Percentiles rank a stretch among this genome's conserved stretches.
Evolutionary conservation across 1,284 basidiomycete species (phyloP).

Genomic region (Apiotrichum laibachii): DNA sequence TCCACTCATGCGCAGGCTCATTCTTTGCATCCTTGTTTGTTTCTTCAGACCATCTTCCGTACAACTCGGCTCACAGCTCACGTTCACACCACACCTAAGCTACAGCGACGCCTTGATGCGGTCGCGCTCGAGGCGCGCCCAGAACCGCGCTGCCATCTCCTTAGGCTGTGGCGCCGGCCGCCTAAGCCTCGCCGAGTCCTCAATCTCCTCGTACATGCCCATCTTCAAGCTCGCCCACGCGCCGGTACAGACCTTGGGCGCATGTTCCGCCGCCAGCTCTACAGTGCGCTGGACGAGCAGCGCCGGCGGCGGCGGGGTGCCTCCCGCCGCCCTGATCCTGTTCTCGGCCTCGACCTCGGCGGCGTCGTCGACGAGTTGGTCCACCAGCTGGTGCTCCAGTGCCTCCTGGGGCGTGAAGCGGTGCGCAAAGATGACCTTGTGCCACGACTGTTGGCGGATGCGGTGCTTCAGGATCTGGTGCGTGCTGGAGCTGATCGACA

Average conservation of each 20-base stretch:
- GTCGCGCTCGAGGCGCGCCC: not conserved
- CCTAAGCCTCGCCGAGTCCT: not conserved
- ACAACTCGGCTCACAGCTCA: not conserved
- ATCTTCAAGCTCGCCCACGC: constrained; percentile 56
- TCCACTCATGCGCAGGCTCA: no score
- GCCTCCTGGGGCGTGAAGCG: constrained; percentile 76
- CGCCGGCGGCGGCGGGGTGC: constrained; percentile 26
- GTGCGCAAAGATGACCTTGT: constrained; percentile 75
- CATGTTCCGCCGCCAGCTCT: constrained; percentile 50
- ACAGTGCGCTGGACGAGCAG: constrained; percentile 58
- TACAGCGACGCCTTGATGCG: not conserved
- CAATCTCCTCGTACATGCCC: not conserved
- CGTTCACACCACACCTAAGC: no score
- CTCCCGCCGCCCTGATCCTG: not conserved
- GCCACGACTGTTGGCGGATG: constrained; percentile 47
- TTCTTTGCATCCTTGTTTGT: no score
- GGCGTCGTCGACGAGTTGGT: constrained; percentile 60
- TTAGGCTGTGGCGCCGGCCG: not conserved
- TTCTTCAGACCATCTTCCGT: not conserved
- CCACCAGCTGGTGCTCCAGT: constrained; percentile 66
- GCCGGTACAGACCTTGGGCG: constrained; percentile 51
- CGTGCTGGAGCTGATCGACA: constrained; percentile 54
- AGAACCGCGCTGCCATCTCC: not conserved
- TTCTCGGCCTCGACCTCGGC: constrained; percentile 32
- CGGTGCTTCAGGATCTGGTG: constrained; percentile 57